phyloP scores from a whole-genome alignment of 176 grass and related monocot genomes.

The Areca catechu region DNA sequence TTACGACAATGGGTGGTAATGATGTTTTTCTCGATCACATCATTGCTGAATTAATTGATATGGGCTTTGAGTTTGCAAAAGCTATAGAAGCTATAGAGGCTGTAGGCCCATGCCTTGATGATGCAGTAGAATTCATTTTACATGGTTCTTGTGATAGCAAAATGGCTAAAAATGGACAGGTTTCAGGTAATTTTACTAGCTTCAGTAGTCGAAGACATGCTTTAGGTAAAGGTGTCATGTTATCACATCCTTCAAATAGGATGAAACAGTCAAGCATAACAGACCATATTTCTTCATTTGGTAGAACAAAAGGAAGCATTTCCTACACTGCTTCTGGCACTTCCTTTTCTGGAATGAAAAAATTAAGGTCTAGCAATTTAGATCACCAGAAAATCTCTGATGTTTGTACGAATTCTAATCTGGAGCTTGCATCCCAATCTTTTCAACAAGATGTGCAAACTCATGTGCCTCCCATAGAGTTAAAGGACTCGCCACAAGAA shows the following conservation, averaged over 20 bases:
- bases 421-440: constrained; percentile 1
- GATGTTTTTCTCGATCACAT: constrained; percentile 37
- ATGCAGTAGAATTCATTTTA: constrained; percentile 58
- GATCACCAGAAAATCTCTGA: not conserved
- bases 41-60: constrained; percentile 68
- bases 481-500: not conserved
- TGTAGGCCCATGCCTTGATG: constrained; percentile 33
- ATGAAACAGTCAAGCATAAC: constrained; percentile 63
- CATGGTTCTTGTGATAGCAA: constrained; percentile 17
- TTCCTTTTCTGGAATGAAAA: constrained; percentile 28
- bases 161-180: not conserved
- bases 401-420: not conserved
- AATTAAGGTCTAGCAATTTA: constrained; percentile 5
- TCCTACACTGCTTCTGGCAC: constrained; percentile 2
- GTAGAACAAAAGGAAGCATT: constrained; percentile 11
- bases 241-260: constrained; percentile 18
- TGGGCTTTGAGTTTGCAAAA: constrained; percentile 75
- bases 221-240: not conserved
- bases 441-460: constrained; percentile 1
- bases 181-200: not conserved
- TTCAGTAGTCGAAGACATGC: not conserved
- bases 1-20: not conserved
- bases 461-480: not conserved
- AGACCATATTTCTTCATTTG: constrained; percentile 28
- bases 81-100: constrained; percentile 46